Percentiles rank a stretch among this genome's conserved stretches.
phyloP scores from a whole-genome alignment of 371 early-diverging fungal genomes.

The Parasitella parasitica region DNA sequence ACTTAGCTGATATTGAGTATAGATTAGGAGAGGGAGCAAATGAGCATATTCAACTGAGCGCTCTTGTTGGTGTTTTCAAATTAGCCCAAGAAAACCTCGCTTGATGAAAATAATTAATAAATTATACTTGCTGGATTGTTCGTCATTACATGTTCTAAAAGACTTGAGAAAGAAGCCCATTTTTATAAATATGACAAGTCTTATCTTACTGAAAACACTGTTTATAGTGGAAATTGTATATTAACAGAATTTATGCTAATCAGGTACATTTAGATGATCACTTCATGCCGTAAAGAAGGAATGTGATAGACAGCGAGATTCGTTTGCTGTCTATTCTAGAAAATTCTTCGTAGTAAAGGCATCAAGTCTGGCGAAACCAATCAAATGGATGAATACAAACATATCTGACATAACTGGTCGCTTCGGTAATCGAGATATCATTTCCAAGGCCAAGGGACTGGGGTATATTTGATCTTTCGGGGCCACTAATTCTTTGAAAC shows the following conservation, averaged over 20 bases:
- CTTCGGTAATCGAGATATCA: background rate
- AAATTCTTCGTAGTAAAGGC: background rate
- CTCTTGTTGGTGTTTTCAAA: constrained; percentile 80
- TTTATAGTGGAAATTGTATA: too few species aligned
- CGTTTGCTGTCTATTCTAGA: background rate
- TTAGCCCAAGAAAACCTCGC: constrained; percentile 60
- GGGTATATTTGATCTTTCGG: background rate
- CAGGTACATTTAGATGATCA: too few species aligned
- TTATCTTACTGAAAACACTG: too few species aligned
- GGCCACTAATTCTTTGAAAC: background rate
- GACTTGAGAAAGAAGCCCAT: too few species aligned
- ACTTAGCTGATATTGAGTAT: constrained; percentile 88
- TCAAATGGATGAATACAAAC: background rate
- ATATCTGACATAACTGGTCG: too few species aligned
- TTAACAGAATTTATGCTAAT: too few species aligned
- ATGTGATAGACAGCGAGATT: too few species aligned
- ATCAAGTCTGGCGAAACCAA: background rate
- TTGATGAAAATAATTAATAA: background rate
- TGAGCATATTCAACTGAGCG: constrained; percentile 82
- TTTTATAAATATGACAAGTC: too few species aligned
- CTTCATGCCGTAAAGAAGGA: too few species aligned
- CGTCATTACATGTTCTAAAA: too few species aligned
- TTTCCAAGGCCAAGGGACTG: background rate
- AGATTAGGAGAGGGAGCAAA: constrained; percentile 78
- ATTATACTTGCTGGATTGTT: too few species aligned